Conservation (phyloP, 192 early-diverging fungal genomes). For the Podila epicladia region DNA sequence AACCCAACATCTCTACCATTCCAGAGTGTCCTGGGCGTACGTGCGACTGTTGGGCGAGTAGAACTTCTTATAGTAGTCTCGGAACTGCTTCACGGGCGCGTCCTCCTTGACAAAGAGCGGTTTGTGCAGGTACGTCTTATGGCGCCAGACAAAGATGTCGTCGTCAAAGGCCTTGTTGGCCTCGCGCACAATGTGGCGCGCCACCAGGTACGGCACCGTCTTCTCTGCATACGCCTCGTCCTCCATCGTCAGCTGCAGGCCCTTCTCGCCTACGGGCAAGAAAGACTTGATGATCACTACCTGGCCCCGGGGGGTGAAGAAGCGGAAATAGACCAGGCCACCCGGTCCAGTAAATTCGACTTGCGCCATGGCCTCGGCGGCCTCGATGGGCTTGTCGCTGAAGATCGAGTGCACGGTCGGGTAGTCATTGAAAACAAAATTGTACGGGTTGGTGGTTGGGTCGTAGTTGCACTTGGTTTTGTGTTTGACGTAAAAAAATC, state of each 20-base stretch:
- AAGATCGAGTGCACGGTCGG: slow-evolving; percentile 45
- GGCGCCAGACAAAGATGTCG: slow-evolving; percentile 52
- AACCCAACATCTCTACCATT: slow-evolving; percentile 16
- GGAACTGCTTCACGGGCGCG: slow-evolving; percentile 45
- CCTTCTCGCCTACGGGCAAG: slow-evolving; percentile 44
- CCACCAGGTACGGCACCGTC: slow-evolving; percentile 27
- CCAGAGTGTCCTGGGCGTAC: slow-evolving; percentile 39
- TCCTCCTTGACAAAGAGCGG: slow-evolving; percentile 48
- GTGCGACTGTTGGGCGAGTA: slow-evolving; percentile 52
- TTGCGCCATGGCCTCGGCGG: slow-evolving; percentile 36
- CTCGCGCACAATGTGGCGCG: slow-evolving; percentile 33
- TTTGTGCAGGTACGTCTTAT: slow-evolving; percentile 37
- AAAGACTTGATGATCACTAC: slow-evolving; percentile 38
- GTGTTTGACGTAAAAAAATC: slow-evolving; percentile 42
- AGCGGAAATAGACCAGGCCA: slow-evolving; percentile 47
- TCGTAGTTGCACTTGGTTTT: slow-evolving; percentile 44
- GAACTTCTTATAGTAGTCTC: slow-evolving; percentile 49
- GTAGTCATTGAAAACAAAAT: slow-evolving; percentile 51
- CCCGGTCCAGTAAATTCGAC: slow-evolving; percentile 48
- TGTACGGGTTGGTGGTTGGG: slow-evolving; percentile 37
- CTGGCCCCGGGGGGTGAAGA: slow-evolving; percentile 44
- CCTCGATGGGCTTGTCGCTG: slow-evolving; percentile 27
- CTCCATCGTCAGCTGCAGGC: slow-evolving; percentile 44
- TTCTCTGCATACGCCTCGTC: slow-evolving; percentile 49
- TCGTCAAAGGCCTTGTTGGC: slow-evolving; percentile 52